phyloP scores from a whole-genome alignment of 441 rosid species.

The Biscutella laevigata region DNA sequence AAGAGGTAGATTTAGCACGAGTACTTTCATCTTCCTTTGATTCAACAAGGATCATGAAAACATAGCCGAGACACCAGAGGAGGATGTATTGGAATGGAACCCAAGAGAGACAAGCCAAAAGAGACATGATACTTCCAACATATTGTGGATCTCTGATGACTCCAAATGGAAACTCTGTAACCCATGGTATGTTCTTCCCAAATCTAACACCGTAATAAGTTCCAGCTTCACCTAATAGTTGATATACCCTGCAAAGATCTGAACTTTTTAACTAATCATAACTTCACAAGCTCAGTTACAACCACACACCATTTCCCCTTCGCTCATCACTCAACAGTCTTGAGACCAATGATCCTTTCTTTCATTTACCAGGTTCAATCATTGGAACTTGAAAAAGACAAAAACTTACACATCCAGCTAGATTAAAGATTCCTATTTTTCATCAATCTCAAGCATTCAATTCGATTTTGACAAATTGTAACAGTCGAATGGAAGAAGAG shows the following conservation, averaged over 20 bases:
- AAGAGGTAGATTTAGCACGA: conserved; percentile 54
- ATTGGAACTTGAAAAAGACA: neutral
- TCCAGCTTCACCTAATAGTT: conserved; percentile 77
- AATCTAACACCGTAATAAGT: conserved; percentile 86
- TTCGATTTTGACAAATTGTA: neutral
- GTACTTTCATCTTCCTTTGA: conserved; percentile 54
- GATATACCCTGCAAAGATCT: conserved; percentile 57
- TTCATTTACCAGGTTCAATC: neutral
- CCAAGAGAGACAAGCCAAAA: conserved; percentile 66
- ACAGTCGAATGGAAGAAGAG: neutral
- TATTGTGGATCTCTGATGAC: conserved; percentile 79
- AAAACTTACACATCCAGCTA: neutral
- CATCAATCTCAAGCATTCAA: neutral
- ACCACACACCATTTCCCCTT: too few relatives aligned
- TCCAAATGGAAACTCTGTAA: conserved; percentile 80
- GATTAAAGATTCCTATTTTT: neutral
- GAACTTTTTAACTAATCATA: neutral
- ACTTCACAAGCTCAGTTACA: neutral
- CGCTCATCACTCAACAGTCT: too few relatives aligned
- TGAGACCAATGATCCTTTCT: too few relatives aligned
- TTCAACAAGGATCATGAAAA: conserved; percentile 58
- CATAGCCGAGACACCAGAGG: conserved; percentile 67
- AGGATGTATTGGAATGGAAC: conserved; percentile 72
- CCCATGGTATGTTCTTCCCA: conserved; percentile 78
- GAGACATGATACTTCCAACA: conserved; percentile 79